phyloP scores from a whole-genome alignment of 345 rosid genomes.

The Litchi chinensis region DNA sequence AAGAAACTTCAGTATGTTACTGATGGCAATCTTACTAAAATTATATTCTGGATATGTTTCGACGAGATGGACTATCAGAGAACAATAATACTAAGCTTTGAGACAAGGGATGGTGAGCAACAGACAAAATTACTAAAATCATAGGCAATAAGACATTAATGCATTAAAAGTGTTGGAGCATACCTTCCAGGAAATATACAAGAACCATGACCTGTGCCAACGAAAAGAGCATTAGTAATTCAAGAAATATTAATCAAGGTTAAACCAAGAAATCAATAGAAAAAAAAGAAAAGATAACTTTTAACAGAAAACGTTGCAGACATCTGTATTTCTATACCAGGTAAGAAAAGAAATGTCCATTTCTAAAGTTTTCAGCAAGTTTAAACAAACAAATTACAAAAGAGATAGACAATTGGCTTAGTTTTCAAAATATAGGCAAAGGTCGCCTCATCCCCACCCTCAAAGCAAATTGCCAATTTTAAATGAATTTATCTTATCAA shows the following conservation, averaged over 20 bases:
- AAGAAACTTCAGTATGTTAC: conserved; percentile 18
- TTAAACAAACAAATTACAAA: background rate
- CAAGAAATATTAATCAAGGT: background rate
- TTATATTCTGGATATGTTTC: background rate
- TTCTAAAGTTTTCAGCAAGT: no score
- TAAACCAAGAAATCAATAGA: background rate
- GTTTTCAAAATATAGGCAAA: no score
- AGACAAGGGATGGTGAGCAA: background rate
- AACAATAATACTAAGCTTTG: background rate
- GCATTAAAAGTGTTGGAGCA: conserved; percentile 17
- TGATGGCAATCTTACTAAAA: background rate
- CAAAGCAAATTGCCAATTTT: no score
- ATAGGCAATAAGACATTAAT: background rate
- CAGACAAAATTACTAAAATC: background rate
- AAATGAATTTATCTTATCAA: no score
- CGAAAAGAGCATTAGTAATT: conserved; percentile 17
- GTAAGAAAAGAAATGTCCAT: no score
- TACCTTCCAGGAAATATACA: conserved; percentile 88
- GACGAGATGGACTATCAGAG: background rate
- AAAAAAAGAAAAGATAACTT: background rate
- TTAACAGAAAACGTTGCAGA: no score
- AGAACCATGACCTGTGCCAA: conserved; percentile 71
- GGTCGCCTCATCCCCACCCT: no score
- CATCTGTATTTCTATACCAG: no score
- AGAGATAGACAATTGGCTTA: no score